A percentile compares a stretch with the other conserved stretches of the same genome.
Conservation (phyloP, 2,329 filamentous ascomycete genomes). For the Arachnomyces sp. region DNA sequence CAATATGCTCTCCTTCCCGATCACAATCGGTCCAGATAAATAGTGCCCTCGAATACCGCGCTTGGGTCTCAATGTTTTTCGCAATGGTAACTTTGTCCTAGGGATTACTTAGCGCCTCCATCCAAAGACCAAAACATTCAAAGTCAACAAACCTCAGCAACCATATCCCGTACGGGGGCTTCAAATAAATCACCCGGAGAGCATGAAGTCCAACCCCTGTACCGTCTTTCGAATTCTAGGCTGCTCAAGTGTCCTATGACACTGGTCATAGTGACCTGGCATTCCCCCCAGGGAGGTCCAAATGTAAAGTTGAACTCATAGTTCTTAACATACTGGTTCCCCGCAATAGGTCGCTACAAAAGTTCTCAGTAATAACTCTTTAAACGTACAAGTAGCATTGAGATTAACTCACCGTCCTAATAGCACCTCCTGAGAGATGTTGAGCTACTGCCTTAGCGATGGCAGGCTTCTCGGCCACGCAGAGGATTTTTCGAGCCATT, state of each 20-base stretch:
- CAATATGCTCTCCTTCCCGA: conserved; percentile 93
- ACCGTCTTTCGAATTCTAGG: conserved; percentile 66
- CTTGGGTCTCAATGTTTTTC: conserved; percentile 74
- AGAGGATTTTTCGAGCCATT: conserved; percentile 53
- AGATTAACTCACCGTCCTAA: conserved; percentile 59
- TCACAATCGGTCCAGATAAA: conserved; percentile 99
- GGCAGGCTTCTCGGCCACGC: conserved; percentile 81
- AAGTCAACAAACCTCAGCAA: conserved; percentile 51
- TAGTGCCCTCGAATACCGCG: conserved; percentile 61
- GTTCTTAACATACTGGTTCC: conserved; percentile 79
- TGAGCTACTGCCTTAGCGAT: conserved; percentile 90
- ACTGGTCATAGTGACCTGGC: conserved; percentile 85
- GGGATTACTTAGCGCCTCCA: conserved; percentile 11
- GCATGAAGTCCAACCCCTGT: conserved; percentile 72
- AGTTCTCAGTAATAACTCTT: not conserved
- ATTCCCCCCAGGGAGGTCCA: conserved; percentile 67
- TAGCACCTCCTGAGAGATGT: conserved; percentile 71
- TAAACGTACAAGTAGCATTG: not conserved
- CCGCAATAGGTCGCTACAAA: conserved; percentile 55
- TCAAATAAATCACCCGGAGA: conserved; percentile 72
- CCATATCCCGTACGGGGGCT: conserved; percentile 61
- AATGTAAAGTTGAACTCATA: conserved; percentile 90
- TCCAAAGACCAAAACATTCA: conserved; percentile 1
- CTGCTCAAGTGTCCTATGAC: conserved; percentile 80
- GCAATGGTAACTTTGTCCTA: conserved; percentile 74